Evolutionary conservation across 2,329 filamentous ascomycete species (phyloP).

Genomic region (Pseudophaeomoniella oleicola): DNA sequence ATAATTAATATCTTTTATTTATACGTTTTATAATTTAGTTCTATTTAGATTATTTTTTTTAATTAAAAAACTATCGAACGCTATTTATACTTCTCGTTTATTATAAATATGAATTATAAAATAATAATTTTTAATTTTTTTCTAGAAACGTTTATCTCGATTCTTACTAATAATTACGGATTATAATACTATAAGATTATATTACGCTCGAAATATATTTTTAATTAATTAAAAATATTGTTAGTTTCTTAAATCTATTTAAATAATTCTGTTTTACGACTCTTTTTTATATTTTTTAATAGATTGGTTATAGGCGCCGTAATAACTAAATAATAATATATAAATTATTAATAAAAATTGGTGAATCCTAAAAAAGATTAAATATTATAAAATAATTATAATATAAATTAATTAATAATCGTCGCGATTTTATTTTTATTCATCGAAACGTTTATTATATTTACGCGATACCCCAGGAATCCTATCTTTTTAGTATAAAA

Average conservation of each 20-base stretch:
- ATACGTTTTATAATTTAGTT: conserved; percentile 2
- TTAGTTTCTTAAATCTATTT: conserved; percentile 3
- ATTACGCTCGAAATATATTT: conserved; percentile 5
- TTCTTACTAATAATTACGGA: conserved; percentile 4
- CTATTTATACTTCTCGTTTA: conserved; percentile 2
- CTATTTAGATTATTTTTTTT: not conserved
- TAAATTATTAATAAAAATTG: conserved; percentile 20
- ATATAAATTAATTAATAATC: conserved; percentile 9
- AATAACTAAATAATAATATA: conserved; percentile 12
- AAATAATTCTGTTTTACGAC: conserved; percentile 6
- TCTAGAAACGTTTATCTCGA: conserved; percentile 12
- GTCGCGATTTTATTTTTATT: conserved; percentile 7
- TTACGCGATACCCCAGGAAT: conserved; percentile 9
- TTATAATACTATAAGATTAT: conserved; percentile 9
- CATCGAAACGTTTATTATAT: conserved; percentile 6
- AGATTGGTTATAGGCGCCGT: conserved; percentile 10
- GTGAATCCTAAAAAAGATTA: conserved; percentile 16
- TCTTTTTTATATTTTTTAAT: conserved; percentile 6
- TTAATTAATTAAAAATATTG: conserved; percentile 11
- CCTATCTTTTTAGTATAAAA: conserved; percentile 7
- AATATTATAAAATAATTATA: conserved; percentile 9
- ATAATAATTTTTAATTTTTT: conserved; percentile 8
- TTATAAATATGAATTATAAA: conserved; percentile 5
- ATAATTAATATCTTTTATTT: conserved; percentile 2
- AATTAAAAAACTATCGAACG: too few relatives aligned